phyloP scores from a whole-genome alignment of 495 filamentous ascomycete species.

The Polyplosphaeria fusca region DNA sequence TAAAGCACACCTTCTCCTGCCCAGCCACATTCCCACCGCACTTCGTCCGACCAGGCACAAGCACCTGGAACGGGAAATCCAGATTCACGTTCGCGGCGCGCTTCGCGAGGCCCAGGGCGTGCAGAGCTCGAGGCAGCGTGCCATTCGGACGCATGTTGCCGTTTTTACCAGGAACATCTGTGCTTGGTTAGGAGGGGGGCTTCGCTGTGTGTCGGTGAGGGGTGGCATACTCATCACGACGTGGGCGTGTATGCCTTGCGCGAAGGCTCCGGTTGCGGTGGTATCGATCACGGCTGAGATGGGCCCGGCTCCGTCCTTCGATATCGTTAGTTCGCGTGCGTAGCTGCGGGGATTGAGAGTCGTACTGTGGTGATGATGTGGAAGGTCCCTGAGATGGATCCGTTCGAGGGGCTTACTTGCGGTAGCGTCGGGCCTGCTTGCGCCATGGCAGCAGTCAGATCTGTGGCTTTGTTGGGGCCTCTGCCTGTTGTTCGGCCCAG shows the following conservation, averaged over 20 bases:
- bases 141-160: conserved; percentile 12
- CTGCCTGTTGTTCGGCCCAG: conserved; percentile 2
- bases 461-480: conserved; percentile 7
- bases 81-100: conserved; percentile 16
- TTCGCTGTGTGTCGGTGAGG: not conserved
- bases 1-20: conserved; percentile 12
- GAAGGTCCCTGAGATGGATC: conserved; percentile 5
- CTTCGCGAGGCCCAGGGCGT: not conserved
- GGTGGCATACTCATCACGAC: not conserved
- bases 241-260: not conserved
- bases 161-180: conserved; percentile 15
- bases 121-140: not conserved
- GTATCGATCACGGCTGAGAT: conserved; percentile 10
- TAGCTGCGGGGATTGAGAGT: too few relatives aligned
- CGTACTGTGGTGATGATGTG: conserved; percentile 16
- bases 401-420: conserved; percentile 5
- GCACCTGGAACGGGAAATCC: conserved; percentile 9
- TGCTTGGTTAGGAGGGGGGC: not conserved
- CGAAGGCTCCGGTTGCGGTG: conserved; percentile 1
- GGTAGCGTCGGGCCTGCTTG: conserved; percentile 1
- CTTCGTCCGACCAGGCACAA: conserved; percentile 1
- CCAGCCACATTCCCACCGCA: conserved; percentile 7
- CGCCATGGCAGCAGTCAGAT: conserved; percentile 1
- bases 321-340: not conserved
- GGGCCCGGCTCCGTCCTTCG: conserved; percentile 9